Conservation (phyloP, 2,329 filamentous ascomycete genomes). For the Cadophora sp. region DNA sequence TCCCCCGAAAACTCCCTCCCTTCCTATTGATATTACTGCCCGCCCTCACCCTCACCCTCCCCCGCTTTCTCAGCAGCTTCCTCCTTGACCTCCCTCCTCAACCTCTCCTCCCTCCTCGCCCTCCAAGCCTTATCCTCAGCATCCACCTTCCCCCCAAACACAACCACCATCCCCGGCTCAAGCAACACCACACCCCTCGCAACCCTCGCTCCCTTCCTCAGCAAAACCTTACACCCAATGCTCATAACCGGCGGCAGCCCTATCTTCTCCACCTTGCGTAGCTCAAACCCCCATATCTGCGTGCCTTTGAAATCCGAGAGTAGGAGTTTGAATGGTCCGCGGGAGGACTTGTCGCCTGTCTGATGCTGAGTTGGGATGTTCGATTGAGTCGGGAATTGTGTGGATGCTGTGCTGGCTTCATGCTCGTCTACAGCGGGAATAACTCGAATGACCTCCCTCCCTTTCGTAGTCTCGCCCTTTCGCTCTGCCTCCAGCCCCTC, state of each 20-base stretch:
- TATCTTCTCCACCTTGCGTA: constrained; percentile 69
- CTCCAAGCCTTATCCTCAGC: constrained; percentile 80
- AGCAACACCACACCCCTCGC: constrained; percentile 82
- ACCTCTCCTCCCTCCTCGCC: constrained; percentile 69
- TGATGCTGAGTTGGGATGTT: background rate
- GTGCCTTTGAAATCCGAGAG: constrained; percentile 80
- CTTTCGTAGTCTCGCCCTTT: constrained; percentile 75
- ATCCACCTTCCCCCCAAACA: constrained; percentile 90
- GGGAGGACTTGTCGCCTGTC: background rate
- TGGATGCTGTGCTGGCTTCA: constrained; percentile 32
- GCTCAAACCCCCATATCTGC: constrained; percentile 75
- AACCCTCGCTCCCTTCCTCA: constrained; percentile 71
- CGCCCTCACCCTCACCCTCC: no score
- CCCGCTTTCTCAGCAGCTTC: constrained; percentile 14
- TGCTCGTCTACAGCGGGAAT: constrained; percentile 51
- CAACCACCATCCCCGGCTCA: constrained; percentile 68
- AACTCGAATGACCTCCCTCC: constrained; percentile 82
- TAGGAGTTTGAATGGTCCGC: constrained; percentile 76
- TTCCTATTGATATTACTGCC: no score
- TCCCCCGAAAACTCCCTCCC: background rate
- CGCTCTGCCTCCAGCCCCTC: constrained; percentile 79
- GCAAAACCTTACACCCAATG: constrained; percentile 83
- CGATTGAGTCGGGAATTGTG: constrained; percentile 33
- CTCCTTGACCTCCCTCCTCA: constrained; percentile 65
- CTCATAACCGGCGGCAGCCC: constrained; percentile 62